These are phyloP conservation scores for Solanum bukasovii DNA, from an alignment of 257 asterid genomes.

Conservation along the genomic window DNA sequence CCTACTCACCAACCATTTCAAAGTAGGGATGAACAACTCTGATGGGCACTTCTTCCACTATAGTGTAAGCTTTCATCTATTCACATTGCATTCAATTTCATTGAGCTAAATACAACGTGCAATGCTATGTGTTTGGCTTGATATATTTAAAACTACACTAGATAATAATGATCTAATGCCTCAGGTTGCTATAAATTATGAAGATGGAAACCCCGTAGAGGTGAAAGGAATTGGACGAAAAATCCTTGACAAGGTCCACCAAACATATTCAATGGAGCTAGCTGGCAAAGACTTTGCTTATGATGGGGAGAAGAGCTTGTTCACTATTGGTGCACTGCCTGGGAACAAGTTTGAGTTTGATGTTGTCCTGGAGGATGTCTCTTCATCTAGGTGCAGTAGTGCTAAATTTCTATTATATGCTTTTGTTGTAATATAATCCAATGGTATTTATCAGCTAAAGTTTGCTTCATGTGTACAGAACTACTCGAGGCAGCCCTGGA, in stretches of 20 bases:
- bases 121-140: not conserved
- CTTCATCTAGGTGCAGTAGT: conserved; percentile 28
- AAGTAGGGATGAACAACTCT: conserved; percentile 24
- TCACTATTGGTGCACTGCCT: conserved; percentile 64
- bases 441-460: not conserved
- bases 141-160: not conserved
- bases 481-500: conserved; percentile 23
- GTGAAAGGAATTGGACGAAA: conserved; percentile 56
- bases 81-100: not conserved
- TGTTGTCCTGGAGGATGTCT: conserved; percentile 37
- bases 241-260: conserved; percentile 34
- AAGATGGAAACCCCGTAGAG: conserved; percentile 48
- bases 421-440: not conserved
- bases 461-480: conserved; percentile 16
- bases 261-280: conserved; percentile 33
- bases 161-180: not conserved
- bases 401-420: not conserved
- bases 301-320: conserved; percentile 63
- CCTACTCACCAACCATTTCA: conserved; percentile 49
- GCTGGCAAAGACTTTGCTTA: conserved; percentile 43
- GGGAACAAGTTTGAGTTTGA: conserved; percentile 42
- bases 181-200: conserved; percentile 49
- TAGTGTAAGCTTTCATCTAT: conserved; percentile 26
- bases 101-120: not conserved
- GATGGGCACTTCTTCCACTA: conserved; percentile 49